Evolutionary conservation across 1,284 basidiomycete species (phyloP), one percentile per base, ranked within the genome.

Genomic region (Sporisorium reilianum): DNA sequence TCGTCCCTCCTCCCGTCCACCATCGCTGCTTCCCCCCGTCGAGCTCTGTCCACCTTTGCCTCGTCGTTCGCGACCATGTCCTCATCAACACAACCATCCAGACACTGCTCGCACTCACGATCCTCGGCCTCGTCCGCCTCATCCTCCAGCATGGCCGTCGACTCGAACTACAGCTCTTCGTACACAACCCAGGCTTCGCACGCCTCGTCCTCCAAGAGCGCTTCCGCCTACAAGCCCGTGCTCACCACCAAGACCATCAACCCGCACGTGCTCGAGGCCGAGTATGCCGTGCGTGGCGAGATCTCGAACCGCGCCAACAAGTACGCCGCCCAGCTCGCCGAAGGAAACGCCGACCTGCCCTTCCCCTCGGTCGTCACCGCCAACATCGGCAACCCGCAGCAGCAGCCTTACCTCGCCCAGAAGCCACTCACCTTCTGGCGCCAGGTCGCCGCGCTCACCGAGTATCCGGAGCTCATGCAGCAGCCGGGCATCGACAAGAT

Each of bases 331-430:
- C 60, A 75, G 48, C 56, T 84, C 36, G 77, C 75, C 10, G 44
- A 86, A 9, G 85, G 88, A 65, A 87, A 90, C 64, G 87, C 87
- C 23, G 54, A 66, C 11, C 88, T 98, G 20, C 93, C 94, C 23
- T 99, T 98, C 85, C 89, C 91, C 83, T 90, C 90, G 78, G 89
- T 99, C 85, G 94, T 98, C 84, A 93, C 91, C 25, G 94, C 94
- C 75, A 99, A 99, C 87, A 99, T 99, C 65, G 96, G 96, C 10
- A 99, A 99, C 85, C 96, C 96, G 0, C 96, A 99, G 86, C 96
- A 97, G 86, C 91, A 91, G 83, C 82, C 81, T 7, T 94, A 93
- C 1, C 88, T 99, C 46, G 91, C 97, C 85, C 97, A 99, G 85
- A 90, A 91, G 23, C 94, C 95, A 1, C 90, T 99, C 70, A 97